These are phyloP conservation scores for Aspergillus calidoustus DNA, from an alignment of 2,329 filamentous ascomycete species.

Conservation along the genomic window DNA sequence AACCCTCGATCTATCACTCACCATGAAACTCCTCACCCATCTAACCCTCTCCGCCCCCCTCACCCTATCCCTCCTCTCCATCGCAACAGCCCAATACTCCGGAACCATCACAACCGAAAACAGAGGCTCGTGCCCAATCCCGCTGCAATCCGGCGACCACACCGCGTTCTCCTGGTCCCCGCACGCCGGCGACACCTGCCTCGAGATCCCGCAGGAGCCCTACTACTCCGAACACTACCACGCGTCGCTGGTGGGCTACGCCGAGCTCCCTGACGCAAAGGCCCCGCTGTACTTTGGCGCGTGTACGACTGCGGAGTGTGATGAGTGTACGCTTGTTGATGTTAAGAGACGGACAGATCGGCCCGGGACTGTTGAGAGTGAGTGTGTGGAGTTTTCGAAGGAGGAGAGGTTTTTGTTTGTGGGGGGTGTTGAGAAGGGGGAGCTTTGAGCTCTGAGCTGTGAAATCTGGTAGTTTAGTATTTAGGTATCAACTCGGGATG, in stretches of 20 bases:
- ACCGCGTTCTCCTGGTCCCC: neutral
- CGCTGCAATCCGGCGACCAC: neutral
- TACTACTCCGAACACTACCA: neutral
- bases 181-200: neutral
- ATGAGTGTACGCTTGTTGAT: neutral
- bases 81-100: neutral
- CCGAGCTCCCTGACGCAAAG: neutral
- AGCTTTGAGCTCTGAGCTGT: neutral
- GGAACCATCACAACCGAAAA: neutral
- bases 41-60: neutral
- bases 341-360: neutral
- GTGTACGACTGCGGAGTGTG: neutral
- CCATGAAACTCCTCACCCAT: neutral
- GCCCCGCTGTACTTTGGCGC: neutral
- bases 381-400: neutral
- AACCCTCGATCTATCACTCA: neutral
- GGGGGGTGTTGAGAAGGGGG: neutral
- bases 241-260: neutral
- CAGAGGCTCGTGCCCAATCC: slow-evolving; percentile 1
- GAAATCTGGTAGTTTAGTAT: neutral
- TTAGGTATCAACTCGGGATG: no score
- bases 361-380: neutral
- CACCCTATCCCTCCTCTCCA: neutral
- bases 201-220: neutral
- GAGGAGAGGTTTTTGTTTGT: neutral